A percentile compares a stretch with the other conserved stretches of the same genome.
These are phyloP conservation scores for Citrus medica DNA, from an alignment of 345 rosid species.

Conservation along the genomic window DNA sequence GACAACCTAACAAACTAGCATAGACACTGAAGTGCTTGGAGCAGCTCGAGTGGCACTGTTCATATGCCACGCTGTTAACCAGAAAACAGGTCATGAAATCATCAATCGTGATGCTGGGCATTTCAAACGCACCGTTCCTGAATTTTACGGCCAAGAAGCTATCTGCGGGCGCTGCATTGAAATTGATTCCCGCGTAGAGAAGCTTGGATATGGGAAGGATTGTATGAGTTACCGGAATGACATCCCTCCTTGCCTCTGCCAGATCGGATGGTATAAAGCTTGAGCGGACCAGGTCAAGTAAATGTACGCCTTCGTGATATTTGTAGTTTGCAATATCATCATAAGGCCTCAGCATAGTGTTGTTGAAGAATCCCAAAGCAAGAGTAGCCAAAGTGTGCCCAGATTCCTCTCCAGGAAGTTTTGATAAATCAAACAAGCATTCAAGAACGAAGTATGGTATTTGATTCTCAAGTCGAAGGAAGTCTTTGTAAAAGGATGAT, in stretches of 20 bases:
- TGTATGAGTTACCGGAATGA: constrained; percentile 26
- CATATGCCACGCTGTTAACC: constrained; percentile 70
- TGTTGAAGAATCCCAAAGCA: constrained; percentile 60
- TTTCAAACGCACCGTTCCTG: constrained; percentile 50
- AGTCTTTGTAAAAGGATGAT: constrained; percentile 65
- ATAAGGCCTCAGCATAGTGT: constrained; percentile 38
- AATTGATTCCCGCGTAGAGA: constrained; percentile 49
- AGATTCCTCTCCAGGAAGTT: constrained; percentile 25
- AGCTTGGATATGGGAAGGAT: constrained; percentile 72
- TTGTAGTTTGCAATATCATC: constrained; percentile 25
- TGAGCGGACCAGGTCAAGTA: constrained; percentile 64
- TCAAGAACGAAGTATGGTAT: constrained; percentile 70
- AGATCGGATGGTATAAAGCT: constrained; percentile 40
- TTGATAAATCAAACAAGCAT: constrained; percentile 45
- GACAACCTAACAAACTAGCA: constrained; percentile 57
- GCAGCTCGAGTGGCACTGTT: constrained; percentile 60
- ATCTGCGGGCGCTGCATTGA: constrained; percentile 25
- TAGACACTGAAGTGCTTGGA: constrained; percentile 68
- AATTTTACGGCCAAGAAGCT: constrained; percentile 64
- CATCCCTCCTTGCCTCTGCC: background rate
- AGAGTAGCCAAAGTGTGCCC: constrained; percentile 34
- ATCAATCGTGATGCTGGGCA: constrained; percentile 67
- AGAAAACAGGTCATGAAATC: constrained; percentile 71
- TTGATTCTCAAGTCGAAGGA: constrained; percentile 53
- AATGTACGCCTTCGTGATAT: constrained; percentile 42